phyloP scores from a whole-genome alignment of 306 rosid genomes.

The Quercus gilva region DNA sequence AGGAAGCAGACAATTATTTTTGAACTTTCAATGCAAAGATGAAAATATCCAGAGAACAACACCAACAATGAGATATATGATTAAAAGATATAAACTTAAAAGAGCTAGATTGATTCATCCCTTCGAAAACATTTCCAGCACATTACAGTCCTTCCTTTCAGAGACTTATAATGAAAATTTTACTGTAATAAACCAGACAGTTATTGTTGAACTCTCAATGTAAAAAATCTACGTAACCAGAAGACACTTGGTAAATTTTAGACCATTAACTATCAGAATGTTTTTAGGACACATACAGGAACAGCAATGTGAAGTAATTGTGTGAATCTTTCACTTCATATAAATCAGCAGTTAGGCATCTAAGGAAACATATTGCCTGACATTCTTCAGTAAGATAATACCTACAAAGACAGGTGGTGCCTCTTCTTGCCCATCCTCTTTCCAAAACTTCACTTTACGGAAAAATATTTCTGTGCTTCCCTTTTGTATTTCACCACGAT shows the following conservation, averaged over 20 bases:
- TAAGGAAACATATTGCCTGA: slow-evolving; percentile 27
- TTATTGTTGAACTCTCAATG: no score
- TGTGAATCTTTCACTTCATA: background rate
- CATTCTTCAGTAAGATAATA: slow-evolving; percentile 64
- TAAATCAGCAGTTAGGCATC: slow-evolving; percentile 12
- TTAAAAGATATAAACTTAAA: background rate
- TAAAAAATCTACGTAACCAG: no score
- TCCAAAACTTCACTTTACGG: slow-evolving; percentile 87
- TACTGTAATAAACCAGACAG: no score
- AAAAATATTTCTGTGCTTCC: slow-evolving; percentile 82
- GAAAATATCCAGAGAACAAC: background rate
- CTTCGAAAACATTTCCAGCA: background rate
- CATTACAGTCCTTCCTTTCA: background rate
- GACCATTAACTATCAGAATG: no score
- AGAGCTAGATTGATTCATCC: background rate
- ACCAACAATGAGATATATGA: background rate
- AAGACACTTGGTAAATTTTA: no score
- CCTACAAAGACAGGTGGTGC: slow-evolving; percentile 99
- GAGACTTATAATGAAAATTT: background rate
- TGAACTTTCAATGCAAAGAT: background rate
- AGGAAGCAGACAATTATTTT: background rate
- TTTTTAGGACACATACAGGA: no score
- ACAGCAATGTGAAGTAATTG: background rate
- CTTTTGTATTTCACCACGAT: slow-evolving; percentile 72
- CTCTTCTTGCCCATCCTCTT: slow-evolving; percentile 74